phyloP scores from a whole-genome alignment of 2,329 filamentous ascomycete species.

The Alternaria consortialis region DNA sequence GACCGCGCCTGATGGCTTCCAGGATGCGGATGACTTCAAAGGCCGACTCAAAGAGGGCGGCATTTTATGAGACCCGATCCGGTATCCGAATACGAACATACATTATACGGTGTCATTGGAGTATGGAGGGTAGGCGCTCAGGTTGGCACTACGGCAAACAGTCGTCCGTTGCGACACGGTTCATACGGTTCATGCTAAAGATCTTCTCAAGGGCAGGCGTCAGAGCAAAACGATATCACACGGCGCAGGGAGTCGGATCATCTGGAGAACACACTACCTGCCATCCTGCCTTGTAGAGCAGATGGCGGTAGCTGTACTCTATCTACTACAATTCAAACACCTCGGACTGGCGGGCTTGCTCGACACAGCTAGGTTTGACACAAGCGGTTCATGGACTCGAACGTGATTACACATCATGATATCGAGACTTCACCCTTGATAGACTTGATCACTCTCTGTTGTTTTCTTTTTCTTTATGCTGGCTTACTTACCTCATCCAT shows the following conservation, averaged over 20 bases:
- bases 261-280: constrained; percentile 50
- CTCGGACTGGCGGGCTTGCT: constrained; percentile 33
- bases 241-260: constrained; percentile 22
- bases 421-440: constrained; percentile 48
- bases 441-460: constrained; percentile 24
- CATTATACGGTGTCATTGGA: constrained; percentile 36
- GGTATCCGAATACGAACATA: constrained; percentile 15
- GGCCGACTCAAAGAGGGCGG: constrained; percentile 43
- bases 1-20: constrained; percentile 35
- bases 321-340: constrained; percentile 39
- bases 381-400: constrained; percentile 48
- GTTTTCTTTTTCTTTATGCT: constrained; percentile 7
- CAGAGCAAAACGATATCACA: constrained; percentile 22
- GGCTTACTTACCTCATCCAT: constrained; percentile 29
- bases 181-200: constrained; percentile 35
- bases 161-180: constrained; percentile 12
- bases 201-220: constrained; percentile 28
- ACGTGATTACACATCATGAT: constrained; percentile 51
- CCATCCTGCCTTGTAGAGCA: constrained; percentile 47
- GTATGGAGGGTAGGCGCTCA: constrained; percentile 22
- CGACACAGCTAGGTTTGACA: constrained; percentile 43
- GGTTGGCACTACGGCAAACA: constrained; percentile 40
- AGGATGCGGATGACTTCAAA: constrained; percentile 46
- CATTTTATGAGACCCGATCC: constrained; percentile 34
- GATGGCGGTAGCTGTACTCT: constrained; percentile 52